phyloP scores from a whole-genome alignment of 108 stramenopile genomes.

The Cylindrotheca fusiformis region DNA sequence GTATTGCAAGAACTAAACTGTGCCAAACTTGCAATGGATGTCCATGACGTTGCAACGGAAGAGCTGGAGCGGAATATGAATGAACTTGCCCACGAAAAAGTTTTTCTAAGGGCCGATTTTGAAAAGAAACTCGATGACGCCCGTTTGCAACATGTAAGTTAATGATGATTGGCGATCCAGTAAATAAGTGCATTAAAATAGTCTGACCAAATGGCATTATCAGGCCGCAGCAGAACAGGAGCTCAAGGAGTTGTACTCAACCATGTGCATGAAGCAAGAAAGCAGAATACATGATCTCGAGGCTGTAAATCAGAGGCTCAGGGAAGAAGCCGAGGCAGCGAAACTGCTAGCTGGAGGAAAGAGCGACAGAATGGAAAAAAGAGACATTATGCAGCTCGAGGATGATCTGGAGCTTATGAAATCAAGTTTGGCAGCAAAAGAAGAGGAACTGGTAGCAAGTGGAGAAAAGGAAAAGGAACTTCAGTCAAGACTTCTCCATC shows the following conservation, averaged over 20 bases:
- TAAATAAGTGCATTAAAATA: too few species aligned
- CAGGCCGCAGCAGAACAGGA: constrained; percentile 28
- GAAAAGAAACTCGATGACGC: constrained; percentile 21
- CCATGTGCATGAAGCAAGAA: constrained; percentile 15
- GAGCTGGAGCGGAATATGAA: constrained; percentile 11
- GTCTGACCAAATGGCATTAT: neutral
- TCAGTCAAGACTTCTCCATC: neutral
- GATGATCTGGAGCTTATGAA: neutral
- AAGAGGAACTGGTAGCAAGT: neutral
- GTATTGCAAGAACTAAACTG: constrained; percentile 17
- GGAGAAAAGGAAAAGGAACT: constrained; percentile 6
- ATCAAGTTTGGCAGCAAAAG: neutral
- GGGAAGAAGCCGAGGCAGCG: constrained; percentile 3
- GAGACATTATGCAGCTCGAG: neutral
- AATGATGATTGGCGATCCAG: too few species aligned
- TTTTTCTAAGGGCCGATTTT: constrained; percentile 11
- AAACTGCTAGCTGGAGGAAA: neutral
- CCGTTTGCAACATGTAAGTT: constrained; percentile 16
- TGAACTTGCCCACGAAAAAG: constrained; percentile 9
- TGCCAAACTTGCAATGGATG: constrained; percentile 13
- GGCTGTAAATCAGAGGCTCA: constrained; percentile 7
- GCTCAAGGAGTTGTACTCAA: constrained; percentile 25
- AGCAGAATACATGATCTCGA: constrained; percentile 18
- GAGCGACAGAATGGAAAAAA: neutral
- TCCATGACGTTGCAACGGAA: constrained; percentile 4